phyloP scores from a whole-genome alignment of 2,329 filamentous ascomycete species.

The Camillea tinctor region DNA sequence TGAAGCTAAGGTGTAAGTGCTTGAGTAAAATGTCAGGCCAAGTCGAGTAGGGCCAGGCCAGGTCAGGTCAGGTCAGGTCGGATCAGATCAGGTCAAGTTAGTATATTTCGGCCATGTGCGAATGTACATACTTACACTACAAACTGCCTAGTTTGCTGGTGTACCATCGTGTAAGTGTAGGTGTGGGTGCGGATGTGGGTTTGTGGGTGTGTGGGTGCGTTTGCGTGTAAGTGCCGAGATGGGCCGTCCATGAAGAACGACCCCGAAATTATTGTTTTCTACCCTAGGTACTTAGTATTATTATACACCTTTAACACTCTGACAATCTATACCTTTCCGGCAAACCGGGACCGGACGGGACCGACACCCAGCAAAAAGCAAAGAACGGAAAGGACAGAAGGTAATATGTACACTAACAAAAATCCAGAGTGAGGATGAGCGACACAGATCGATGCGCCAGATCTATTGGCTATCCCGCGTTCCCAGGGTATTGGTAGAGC shows the following conservation, averaged over 20 bases:
- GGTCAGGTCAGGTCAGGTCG: too few species aligned
- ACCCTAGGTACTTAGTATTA: too few species aligned
- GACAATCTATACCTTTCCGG: background rate
- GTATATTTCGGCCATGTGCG: too few species aligned
- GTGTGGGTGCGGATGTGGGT: too few species aligned
- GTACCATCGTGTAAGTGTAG: background rate
- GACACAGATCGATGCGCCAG: slow-evolving; percentile 13
- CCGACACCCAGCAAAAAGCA: background rate
- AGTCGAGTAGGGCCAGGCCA: too few species aligned
- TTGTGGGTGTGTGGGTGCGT: background rate
- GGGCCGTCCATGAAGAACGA: background rate
- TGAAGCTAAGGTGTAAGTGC: too few species aligned
- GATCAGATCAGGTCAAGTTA: too few species aligned
- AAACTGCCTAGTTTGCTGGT: too few species aligned
- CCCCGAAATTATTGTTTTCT: background rate
- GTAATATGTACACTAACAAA: background rate
- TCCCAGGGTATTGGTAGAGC: slow-evolving; percentile 12
- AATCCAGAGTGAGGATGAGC: background rate
- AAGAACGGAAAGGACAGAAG: background rate
- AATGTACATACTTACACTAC: too few species aligned
- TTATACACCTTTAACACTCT: too few species aligned
- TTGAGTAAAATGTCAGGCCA: too few species aligned
- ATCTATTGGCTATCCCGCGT: slow-evolving; percentile 7
- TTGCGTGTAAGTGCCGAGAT: background rate
- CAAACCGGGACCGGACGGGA: background rate